These are phyloP conservation scores for Typha latifolia DNA, from an alignment of 176 grass and related monocot species.

Conservation along the genomic window DNA sequence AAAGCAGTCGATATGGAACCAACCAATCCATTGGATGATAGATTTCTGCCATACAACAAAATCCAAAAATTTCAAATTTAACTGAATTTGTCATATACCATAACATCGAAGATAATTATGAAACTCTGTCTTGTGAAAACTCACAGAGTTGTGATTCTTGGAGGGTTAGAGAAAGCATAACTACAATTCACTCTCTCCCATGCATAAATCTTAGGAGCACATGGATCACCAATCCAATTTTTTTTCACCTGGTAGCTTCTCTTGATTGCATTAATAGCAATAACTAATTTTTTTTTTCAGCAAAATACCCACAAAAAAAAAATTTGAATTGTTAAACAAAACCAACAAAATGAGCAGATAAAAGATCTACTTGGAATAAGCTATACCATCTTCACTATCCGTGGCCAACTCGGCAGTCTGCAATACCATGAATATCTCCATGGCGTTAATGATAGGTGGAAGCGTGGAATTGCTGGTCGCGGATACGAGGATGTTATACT, in stretches of 20 bases:
- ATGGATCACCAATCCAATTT: slow-evolving; percentile 10
- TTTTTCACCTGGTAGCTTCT: background rate
- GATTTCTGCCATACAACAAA: background rate
- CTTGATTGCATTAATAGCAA: background rate
- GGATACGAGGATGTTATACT: background rate
- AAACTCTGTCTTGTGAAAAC: background rate
- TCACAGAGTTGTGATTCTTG: background rate
- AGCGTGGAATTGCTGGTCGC: background rate
- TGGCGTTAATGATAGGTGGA: slow-evolving; percentile 11
- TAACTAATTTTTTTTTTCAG: background rate
- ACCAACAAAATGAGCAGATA: too few relatives aligned
- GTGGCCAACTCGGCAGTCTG: background rate
- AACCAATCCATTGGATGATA: slow-evolving; percentile 6
- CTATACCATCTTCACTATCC: background rate
- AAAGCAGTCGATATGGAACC: background rate
- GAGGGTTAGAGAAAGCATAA: background rate
- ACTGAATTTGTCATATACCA: background rate
- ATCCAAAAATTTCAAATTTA: too few relatives aligned
- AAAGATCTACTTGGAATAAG: too few relatives aligned
- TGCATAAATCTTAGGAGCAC: background rate
- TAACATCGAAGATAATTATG: too few relatives aligned
- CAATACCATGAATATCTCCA: slow-evolving; percentile 3
- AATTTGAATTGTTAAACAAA: too few relatives aligned
- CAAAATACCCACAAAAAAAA: too few relatives aligned
- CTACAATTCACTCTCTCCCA: slow-evolving; percentile 4